Conservation (phyloP, 352 stramenopile species). For the Aphanomyces invadans region DNA sequence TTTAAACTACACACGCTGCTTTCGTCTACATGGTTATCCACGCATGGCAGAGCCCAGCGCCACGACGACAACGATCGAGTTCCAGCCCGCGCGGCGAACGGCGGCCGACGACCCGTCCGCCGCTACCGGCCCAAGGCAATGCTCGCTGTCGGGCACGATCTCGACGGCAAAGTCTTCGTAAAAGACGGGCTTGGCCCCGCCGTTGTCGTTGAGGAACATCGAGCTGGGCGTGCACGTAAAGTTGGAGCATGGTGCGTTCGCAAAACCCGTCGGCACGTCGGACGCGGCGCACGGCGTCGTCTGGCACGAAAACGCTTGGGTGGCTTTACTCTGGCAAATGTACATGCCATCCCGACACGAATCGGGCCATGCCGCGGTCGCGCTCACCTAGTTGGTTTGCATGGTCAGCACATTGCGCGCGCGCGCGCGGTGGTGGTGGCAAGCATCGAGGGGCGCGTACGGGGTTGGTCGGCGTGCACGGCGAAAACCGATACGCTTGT, state of each 20-base stretch:
- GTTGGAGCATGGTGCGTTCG: slow-evolving; percentile 41
- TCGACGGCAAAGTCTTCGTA: slow-evolving; percentile 63
- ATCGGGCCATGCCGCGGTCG: background rate
- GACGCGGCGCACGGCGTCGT: slow-evolving; percentile 33
- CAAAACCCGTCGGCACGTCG: slow-evolving; percentile 41
- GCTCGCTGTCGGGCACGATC: slow-evolving; percentile 47
- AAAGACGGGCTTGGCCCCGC: slow-evolving; percentile 60
- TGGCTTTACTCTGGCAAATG: slow-evolving; percentile 37
- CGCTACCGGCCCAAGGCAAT: background rate
- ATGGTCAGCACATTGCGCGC: too few species aligned
- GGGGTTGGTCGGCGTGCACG: slow-evolving; percentile 10
- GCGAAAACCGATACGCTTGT: slow-evolving; percentile 4
- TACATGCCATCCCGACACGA: slow-evolving; percentile 45
- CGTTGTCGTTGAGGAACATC: slow-evolving; percentile 74
- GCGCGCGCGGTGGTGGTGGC: too few species aligned
- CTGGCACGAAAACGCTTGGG: slow-evolving; percentile 51
- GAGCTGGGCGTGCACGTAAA: slow-evolving; percentile 51
- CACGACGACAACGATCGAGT: too few species aligned
- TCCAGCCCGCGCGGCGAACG: background rate
- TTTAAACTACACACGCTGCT: background rate
- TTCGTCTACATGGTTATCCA: background rate
- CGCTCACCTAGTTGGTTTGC: background rate
- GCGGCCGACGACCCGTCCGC: background rate
- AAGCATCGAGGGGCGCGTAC: too few species aligned
- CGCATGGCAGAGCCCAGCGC: too few species aligned